Evolutionary conservation across 495 filamentous ascomycete species (phyloP), one percentile per base, ranked within the genome.

Genomic region (Cudoniella acicularis): DNA sequence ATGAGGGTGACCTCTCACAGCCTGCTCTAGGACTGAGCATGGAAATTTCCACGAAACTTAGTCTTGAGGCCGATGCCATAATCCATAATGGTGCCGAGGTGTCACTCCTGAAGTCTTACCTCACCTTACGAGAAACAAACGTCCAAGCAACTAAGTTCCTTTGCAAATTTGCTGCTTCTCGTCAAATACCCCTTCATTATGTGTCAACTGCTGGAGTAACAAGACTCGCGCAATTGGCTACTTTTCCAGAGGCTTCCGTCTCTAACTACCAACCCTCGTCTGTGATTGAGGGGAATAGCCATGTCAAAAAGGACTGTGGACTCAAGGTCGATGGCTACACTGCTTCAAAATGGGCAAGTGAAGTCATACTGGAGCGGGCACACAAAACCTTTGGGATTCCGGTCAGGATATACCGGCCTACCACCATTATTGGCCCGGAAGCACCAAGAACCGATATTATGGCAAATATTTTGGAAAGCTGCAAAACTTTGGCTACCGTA

Each of bases 331-430:
- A 49, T 27, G 54, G 50, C 40, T 57, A 58, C 22, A 16, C 64
- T 0, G 71, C 79, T 0, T 66, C 70, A 2, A 82, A 82, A 26
- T 86, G 83, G 82, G 82, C 75, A 0, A 75, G 77, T 54, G 83
- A 86, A 65, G 54, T 51, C 6, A 64, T 73, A 22, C 67, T 86
- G 0, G 80, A 83, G 63, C 65, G 67, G 2, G 62, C 64, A 16
- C 24, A 48, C 24, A 6, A 40, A n/a, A 25, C 49, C 4, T 59
- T 68, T 30, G 67, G 59, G 0, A 41, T 75, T n/a, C 72, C 72
- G 0, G 69, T 74, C 1, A 72, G 55, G 57, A 72, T 78, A 17
- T 75, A 81, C 58, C 71, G 77, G 1, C 70, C 70, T n/a, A n/a
- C n/a, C n/a, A n/a, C n/a, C n/a, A n/a, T n/a, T n/a, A n/a, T n/a